Conservation (phyloP, 2,329 filamentous ascomycete species). For the Pseudocercospora vitis region DNA sequence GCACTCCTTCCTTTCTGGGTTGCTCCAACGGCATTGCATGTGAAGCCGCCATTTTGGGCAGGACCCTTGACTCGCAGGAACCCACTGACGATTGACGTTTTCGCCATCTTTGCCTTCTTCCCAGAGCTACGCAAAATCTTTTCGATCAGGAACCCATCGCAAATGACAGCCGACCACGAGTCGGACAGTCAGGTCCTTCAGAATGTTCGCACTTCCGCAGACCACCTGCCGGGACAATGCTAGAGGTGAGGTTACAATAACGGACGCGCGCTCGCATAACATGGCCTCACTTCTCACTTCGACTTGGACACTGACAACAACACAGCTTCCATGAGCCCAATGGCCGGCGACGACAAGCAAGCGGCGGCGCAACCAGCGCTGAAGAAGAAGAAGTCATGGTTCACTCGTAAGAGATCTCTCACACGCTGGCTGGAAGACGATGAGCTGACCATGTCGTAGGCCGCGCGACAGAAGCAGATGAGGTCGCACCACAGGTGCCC, state of each 20-base stretch:
- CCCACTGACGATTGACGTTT: background rate
- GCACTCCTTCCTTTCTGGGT: constrained; percentile 3
- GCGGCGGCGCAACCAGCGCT: background rate
- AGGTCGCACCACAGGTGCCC: background rate
- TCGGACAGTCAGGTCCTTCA: background rate
- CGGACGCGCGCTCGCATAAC: background rate
- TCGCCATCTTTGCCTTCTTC: background rate
- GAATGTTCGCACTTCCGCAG: constrained; percentile 21
- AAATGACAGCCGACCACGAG: too few relatives aligned
- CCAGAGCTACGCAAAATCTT: too few relatives aligned
- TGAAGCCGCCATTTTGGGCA: background rate
- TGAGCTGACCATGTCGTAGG: background rate
- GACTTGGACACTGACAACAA: constrained; percentile 1
- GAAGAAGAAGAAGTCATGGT: constrained; percentile 8
- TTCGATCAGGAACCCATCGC: too few relatives aligned
- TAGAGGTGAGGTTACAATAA: background rate
- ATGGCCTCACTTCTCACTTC: constrained; percentile 13
- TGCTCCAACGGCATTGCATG: constrained; percentile 2
- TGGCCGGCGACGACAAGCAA: constrained; percentile 1
- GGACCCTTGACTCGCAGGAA: constrained; percentile 2
- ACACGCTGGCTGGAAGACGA: background rate
- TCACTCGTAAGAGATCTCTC: background rate
- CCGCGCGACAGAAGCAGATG: background rate
- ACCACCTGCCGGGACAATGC: background rate
- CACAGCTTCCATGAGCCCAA: background rate